Percentiles rank a stretch among this genome's conserved stretches.
Evolutionary conservation across 202 grass and related monocot species (phyloP).

Genomic region (Sporobolus alterniflorus): DNA sequence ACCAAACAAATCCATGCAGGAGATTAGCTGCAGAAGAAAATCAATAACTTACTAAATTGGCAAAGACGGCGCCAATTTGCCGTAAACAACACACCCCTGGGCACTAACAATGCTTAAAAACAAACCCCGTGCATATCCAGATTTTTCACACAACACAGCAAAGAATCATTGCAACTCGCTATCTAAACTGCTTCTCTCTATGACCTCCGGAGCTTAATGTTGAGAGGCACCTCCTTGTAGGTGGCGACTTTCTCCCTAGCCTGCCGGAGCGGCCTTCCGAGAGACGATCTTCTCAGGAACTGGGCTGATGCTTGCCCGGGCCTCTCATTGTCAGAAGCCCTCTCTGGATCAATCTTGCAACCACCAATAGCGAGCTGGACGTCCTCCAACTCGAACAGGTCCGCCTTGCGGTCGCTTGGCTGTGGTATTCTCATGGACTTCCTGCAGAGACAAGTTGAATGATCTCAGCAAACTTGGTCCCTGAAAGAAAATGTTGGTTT

Average conservation of each 20-base stretch:
- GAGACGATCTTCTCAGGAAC: constrained; percentile 49
- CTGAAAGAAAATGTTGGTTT: neutral
- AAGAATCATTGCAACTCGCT: constrained; percentile 14
- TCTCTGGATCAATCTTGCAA: constrained; percentile 19
- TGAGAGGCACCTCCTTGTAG: constrained; percentile 67
- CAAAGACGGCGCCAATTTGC: too few species aligned
- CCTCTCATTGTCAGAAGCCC: neutral
- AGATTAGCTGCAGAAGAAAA: too few species aligned
- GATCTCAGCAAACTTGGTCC: neutral
- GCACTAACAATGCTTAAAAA: too few species aligned
- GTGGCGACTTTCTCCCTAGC: constrained; percentile 50
- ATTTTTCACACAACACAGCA: too few species aligned
- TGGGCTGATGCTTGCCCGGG: constrained; percentile 9
- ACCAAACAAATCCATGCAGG: too few species aligned
- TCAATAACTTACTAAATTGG: too few species aligned
- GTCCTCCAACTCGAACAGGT: constrained; percentile 59
- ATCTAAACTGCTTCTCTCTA: neutral
- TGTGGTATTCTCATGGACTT: constrained; percentile 57
- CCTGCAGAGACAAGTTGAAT: constrained; percentile 21
- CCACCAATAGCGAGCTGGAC: constrained; percentile 25
- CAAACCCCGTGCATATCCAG: too few species aligned
- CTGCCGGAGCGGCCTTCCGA: constrained; percentile 63
- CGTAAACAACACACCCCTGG: too few species aligned
- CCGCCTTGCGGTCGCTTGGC: constrained; percentile 26
- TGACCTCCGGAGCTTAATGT: constrained; percentile 63